A percentile compares a stretch with the other conserved stretches of the same genome.
Conservation (phyloP, 352 stramenopile genomes). For the Phytophthora multivora region DNA sequence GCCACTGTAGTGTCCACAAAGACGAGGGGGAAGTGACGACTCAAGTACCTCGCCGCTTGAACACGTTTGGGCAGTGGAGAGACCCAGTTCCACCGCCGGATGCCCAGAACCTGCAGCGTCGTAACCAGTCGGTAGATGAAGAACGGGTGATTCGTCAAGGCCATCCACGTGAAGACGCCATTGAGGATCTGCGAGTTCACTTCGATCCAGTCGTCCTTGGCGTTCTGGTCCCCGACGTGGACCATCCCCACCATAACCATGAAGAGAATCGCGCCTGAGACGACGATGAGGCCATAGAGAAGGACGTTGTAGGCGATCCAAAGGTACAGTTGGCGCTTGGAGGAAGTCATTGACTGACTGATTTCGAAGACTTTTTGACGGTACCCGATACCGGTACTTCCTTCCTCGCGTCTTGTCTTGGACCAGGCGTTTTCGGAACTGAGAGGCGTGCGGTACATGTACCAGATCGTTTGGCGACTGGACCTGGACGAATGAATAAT, state of each 20-base stretch:
- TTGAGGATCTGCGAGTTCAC: slow-evolving; percentile 56
- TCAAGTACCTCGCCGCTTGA: slow-evolving; percentile 26
- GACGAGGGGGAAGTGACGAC: slow-evolving; percentile 32
- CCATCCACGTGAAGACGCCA: slow-evolving; percentile 45
- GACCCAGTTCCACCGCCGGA: slow-evolving; percentile 22
- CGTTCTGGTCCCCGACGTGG: slow-evolving; percentile 27
- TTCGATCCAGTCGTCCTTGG: slow-evolving; percentile 47
- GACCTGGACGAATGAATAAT: slow-evolving; percentile 3
- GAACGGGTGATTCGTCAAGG: slow-evolving; percentile 44
- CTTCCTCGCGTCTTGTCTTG: background rate
- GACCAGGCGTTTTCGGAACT: slow-evolving; percentile 9
- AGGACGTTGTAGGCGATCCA: slow-evolving; percentile 41
- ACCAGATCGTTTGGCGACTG: background rate
- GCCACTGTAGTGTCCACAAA: slow-evolving; percentile 23
- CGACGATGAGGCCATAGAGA: slow-evolving; percentile 32
- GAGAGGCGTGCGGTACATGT: background rate
- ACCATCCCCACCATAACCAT: slow-evolving; percentile 46
- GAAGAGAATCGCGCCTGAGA: slow-evolving; percentile 39
- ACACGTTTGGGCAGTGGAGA: background rate
- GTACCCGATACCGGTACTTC: too few species aligned
- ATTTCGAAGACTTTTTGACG: too few species aligned
- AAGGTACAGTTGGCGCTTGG: slow-evolving; percentile 24
- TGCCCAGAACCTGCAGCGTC: slow-evolving; percentile 24
- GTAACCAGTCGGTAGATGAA: slow-evolving; percentile 36
- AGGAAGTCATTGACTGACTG: background rate